These are phyloP conservation scores for Collybiopsis luxurians DNA, from an alignment of 768 basidiomycete genomes.

Conservation along the genomic window DNA sequence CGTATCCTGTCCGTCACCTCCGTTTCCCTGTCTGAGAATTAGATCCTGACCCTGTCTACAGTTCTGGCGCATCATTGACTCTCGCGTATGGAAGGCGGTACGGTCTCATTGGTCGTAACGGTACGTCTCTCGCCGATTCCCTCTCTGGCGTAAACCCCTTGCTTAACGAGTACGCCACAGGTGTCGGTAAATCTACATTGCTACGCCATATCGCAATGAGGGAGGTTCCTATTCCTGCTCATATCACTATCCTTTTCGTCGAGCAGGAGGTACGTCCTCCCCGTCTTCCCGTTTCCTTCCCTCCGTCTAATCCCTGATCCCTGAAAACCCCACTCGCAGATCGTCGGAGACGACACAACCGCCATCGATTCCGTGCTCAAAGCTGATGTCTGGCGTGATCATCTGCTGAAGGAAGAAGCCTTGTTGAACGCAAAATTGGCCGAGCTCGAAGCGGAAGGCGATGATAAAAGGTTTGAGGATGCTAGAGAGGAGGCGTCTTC, in stretches of 20 bases:
- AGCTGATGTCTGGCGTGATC: constrained; percentile 99
- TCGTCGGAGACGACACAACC: constrained; percentile 88
- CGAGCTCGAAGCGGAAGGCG: constrained; percentile 69
- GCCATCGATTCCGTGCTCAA: constrained; percentile 96
- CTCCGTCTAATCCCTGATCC: background rate
- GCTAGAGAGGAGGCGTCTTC: constrained; percentile 81
- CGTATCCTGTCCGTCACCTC: constrained; percentile 68
- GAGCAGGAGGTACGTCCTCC: constrained; percentile 80
- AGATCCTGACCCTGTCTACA: constrained; percentile 24
- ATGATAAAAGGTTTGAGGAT: constrained; percentile 80
- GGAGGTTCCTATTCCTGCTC: constrained; percentile 89
- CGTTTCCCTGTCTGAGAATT: background rate
- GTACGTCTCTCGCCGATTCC: constrained; percentile 30
- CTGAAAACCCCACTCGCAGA: constrained; percentile 38
- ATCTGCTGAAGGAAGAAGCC: constrained; percentile 81
- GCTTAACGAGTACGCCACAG: too few relatives aligned
- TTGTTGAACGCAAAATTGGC: constrained; percentile 70
- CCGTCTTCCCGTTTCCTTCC: background rate
- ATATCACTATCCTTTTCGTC: constrained; percentile 97
- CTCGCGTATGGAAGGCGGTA: constrained; percentile 88
- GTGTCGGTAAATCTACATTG: constrained; percentile 96
- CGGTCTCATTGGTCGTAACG: constrained; percentile 89
- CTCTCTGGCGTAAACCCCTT: too few relatives aligned
- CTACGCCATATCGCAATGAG: constrained; percentile 92
- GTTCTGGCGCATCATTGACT: constrained; percentile 82